Evolutionary conservation across 2,329 filamentous ascomycete genomes (phyloP), one percentile per base, ranked within the genome.

Genomic region (Nothopassalora personata): DNA sequence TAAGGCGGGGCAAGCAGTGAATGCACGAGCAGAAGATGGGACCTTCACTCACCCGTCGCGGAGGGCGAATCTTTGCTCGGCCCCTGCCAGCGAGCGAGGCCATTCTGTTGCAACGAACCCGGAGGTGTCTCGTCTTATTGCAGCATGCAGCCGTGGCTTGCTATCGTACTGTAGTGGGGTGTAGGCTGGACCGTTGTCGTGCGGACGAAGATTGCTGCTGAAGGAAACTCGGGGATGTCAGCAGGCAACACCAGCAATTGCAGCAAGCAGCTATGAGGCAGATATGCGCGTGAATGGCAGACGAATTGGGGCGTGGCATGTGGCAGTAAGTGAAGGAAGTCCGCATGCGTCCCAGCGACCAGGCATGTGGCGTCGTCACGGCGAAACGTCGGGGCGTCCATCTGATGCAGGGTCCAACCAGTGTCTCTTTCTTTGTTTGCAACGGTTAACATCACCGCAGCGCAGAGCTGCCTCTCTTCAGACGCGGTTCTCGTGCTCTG

Each of bases 41-140:
- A 34, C 60, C 51, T 57, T 46, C 23, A 13, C 85, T 72, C 79
- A 90, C 87, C 74, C 84, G 80, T 71, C 85, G 79, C 36, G 87
- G 87, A 58, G 86, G 83, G 55, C 86, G 78, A 61, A 90, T 89
- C 71, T 86, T 88, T 48, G 81, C 78, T 62, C 81, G 78, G 52
- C 81, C 81, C 71, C 82, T 78, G 60, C 77, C 77, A 70, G 83
- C 78, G 63, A 80, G 75, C 79, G 83, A 69, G 48, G 68, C 63
- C 66, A 69, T 43, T 43, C 39, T 43, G 39, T 43, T 8, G 39
- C 39, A n/a, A 23, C 3, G 23, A 23, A 23, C 23, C 23, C 23
- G 23, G 23, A 23, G 23, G n/a, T 66, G 53, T 13, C 18, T 43
- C 18, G 39, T 43, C 39, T 43, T 15, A 43, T 13, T 13, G 39